Evolutionary conservation across 2,329 filamentous ascomycete species (phyloP), one percentile per base, ranked within the genome.

Genomic region (Epicoccum nigrum): DNA sequence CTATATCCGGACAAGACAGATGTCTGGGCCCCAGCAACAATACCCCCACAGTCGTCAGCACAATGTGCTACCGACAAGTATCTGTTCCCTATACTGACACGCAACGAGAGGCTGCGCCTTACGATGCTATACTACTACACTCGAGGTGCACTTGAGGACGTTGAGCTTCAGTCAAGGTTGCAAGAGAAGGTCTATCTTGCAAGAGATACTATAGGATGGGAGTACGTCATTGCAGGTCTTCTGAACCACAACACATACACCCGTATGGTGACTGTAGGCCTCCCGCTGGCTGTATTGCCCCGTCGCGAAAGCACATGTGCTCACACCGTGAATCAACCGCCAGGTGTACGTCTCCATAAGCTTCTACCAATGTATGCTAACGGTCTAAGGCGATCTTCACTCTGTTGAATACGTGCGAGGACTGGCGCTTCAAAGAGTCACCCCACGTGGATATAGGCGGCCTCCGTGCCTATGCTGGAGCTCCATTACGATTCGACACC

Each of bases 81-180:
- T 50, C 58, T 76, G 7, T 71, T 67, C 32, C 72, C 73, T 9
- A 55, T 64, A 1, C 56, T 76, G 32, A 64, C 71, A 2, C 64
- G 58, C 16, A 74, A 75, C 41, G 73, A 76, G 53, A 62, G 70
- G 19, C 45, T 74, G 5, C 68, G 73, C 21, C 56, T 76, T 34
- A 74, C 73, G 2, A 67, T 72, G 58, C 59, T 78, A 0, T 80
- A 74, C 69, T 80, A 80, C 47, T 78, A 79, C 27, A 76, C 76
- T 1, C 65, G 67, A 21, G 71, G 70, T 4, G 64, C 77, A 7
- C 57, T 74, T 9, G 59, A 74, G 7, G 75, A 80, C 44, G 54
- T 54, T 6, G 76, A 78, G 28, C 64, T 79, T 28, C 62, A 79
- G 13, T 68, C 67, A 2, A 69, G 72, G 0, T 55, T 80, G 3